Evolutionary conservation across 768 basidiomycete species (phyloP), one percentile per base, ranked within the genome.

Genomic region (Rossbeevera mucosa): DNA sequence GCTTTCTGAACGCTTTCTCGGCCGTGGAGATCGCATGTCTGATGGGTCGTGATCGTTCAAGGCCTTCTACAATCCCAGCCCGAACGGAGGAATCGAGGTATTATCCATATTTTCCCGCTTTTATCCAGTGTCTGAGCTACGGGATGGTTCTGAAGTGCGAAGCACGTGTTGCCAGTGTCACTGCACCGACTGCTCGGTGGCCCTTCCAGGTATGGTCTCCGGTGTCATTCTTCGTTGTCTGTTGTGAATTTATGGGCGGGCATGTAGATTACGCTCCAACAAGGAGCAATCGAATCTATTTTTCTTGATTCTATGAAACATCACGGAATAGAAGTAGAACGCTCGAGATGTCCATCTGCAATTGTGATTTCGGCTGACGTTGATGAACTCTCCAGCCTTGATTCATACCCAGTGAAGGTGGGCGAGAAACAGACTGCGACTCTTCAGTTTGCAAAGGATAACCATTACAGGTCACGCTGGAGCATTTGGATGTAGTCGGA

Each of bases 21-120:
- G 0, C 11, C 20, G 7, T 2, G 5, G 9, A 8, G 18, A 12
- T 31, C 11, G 16, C 7, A 4, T n/a, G 18, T n/a, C 25, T 47
- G 31, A 45, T 20, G 7, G 12, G n/a, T 3, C 3, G 11, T 36
- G 36, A 5, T 28, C 20, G 2, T 47, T 29, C 4, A 44, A 90
- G 88, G 81, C 86, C 7, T 88, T 89, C 64, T 90, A 89, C 60
- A 85, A 88, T 57, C 87, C 88, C 3, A 71, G 74, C 20, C 67
- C 72, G 1, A 59, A 75, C 29, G 84, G 84, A 14, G 82, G 77
- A 4, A 86, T 90, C 31, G 76, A 83, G 73, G 87, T 83, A 45
- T 33, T 68, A 36, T 12, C 30, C 8, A 13, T 31, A 3, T 40
- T 28, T 11, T 12, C 18, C 46, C 18, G n/a, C n/a, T 4, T 11